Evolutionary conservation across 2,329 filamentous ascomycete species (phyloP).

Genomic region (Fusarium poae): DNA sequence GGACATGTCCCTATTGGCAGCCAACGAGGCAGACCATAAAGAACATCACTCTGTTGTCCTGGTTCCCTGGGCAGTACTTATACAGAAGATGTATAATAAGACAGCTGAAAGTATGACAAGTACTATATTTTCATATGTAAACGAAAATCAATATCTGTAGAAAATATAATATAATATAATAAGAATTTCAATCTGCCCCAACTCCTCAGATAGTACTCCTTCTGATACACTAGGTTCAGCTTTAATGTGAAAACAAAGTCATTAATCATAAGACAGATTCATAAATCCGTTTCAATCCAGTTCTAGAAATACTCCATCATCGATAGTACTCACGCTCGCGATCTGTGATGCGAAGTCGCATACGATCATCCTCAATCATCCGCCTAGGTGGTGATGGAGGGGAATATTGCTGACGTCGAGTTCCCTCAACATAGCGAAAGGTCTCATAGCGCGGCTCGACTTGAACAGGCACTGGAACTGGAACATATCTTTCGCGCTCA

Average conservation of each 20-base stretch:
- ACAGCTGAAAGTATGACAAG: too few species aligned
- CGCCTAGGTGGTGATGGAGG: slow-evolving; percentile 51
- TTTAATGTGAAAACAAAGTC: slow-evolving; percentile 18
- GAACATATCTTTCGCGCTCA: slow-evolving; percentile 65
- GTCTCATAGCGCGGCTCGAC: slow-evolving; percentile 60
- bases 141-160: not conserved
- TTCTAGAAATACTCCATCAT: slow-evolving; percentile 15
- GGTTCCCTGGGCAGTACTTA: not conserved
- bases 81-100: not conserved
- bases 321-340: slow-evolving; percentile 52
- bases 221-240: slow-evolving; percentile 12
- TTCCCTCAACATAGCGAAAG: slow-evolving; percentile 66
- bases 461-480: slow-evolving; percentile 58
- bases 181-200: slow-evolving; percentile 24
- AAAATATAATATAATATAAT: not conserved
- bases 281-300: slow-evolving; percentile 7
- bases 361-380: slow-evolving; percentile 51
- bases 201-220: slow-evolving; percentile 30
- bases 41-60: not conserved
- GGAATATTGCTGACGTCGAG: slow-evolving; percentile 53
- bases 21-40: not conserved
- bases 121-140: not conserved
- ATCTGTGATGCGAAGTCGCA: slow-evolving; percentile 54
- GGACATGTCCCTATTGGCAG: not conserved
- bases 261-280: slow-evolving; percentile 44